Conservation (phyloP, 495 filamentous ascomycete species). For the Geopyxis carbonaria region DNA sequence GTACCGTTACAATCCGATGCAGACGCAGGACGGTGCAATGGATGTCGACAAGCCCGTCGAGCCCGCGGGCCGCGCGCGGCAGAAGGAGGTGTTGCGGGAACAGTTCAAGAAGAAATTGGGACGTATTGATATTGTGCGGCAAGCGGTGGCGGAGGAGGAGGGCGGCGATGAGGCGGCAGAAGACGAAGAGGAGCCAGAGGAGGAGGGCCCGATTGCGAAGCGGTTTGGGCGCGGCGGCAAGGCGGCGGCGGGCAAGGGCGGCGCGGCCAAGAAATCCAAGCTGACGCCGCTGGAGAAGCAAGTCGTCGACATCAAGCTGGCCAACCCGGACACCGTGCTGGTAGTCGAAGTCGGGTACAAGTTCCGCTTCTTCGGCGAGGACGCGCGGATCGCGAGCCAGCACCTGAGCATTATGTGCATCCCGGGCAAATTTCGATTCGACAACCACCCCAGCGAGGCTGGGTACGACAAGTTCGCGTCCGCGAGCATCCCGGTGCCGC, state of each 20-base stretch:
- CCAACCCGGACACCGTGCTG: conserved; percentile 74
- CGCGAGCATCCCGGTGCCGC: conserved; percentile 84
- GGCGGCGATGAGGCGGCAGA: conserved; percentile 37
- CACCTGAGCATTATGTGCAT: conserved; percentile 93
- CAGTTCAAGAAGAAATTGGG: conserved; percentile 85
- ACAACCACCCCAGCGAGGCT: conserved; percentile 89
- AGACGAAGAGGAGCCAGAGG: conserved; percentile 27
- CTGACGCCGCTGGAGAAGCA: conserved; percentile 92
- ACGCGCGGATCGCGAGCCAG: conserved; percentile 77
- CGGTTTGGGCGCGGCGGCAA: conserved; percentile 13
- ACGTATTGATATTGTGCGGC: conserved; percentile 23
- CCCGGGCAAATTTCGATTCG: conserved; percentile 83
- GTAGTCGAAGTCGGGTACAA: conserved; percentile 96
- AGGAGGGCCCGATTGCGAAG: conserved; percentile 13
- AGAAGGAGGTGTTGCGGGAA: conserved; percentile 57
- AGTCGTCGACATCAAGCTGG: conserved; percentile 79
- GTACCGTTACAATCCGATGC: conserved; percentile 10
- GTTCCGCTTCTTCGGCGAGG: conserved; percentile 94
- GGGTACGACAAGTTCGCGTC: conserved; percentile 88
- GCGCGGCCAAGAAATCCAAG: conserved; percentile 48
- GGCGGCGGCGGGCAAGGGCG: conserved; percentile 6
- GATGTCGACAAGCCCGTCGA: conserved; percentile 35
- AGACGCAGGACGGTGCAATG: conserved; percentile 22
- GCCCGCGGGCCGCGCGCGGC: conserved; percentile 25
- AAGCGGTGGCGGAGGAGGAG: conserved; percentile 35